A percentile compares a stretch with the other conserved stretches of the same genome.
These are phyloP conservation scores for Venturia oleaginea DNA, from an alignment of 2,329 filamentous ascomycete species.

Conservation along the genomic window DNA sequence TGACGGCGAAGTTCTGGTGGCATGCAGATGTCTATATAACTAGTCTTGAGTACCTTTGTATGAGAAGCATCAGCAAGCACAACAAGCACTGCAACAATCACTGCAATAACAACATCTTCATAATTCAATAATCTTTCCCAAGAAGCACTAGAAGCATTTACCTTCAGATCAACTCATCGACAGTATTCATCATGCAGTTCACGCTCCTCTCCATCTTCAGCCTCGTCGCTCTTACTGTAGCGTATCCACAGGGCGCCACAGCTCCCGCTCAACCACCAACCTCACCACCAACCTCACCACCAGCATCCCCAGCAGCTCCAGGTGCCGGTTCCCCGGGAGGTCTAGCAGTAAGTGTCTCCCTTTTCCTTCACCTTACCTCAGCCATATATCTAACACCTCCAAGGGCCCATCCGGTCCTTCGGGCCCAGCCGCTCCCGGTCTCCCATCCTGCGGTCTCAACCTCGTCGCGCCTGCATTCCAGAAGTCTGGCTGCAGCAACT, in stretches of 20 bases:
- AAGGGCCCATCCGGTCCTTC: neutral
- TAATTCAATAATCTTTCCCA: neutral
- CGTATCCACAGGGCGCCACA: neutral
- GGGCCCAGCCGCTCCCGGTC: neutral
- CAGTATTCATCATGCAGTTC: slow-evolving; percentile 1
- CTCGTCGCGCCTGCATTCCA: neutral
- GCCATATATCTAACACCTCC: neutral
- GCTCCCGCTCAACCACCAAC: neutral
- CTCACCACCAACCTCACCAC: neutral
- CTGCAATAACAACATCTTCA: neutral
- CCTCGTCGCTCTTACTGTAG: neutral
- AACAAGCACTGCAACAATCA: neutral
- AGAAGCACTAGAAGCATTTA: neutral
- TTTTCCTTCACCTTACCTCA: neutral
- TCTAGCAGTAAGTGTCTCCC: neutral
- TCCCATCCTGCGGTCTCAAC: neutral
- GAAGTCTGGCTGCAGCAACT: neutral
- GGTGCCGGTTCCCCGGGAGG: neutral
- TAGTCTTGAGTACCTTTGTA: neutral
- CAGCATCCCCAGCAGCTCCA: neutral
- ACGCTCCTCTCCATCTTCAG: neutral
- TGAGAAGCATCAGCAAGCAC: neutral
- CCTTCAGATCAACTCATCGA: neutral
- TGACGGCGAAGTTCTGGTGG: neutral
- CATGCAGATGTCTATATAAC: neutral